Evolutionary conservation across 768 basidiomycete genomes (phyloP).

Genomic region (Rickenella mellea): DNA sequence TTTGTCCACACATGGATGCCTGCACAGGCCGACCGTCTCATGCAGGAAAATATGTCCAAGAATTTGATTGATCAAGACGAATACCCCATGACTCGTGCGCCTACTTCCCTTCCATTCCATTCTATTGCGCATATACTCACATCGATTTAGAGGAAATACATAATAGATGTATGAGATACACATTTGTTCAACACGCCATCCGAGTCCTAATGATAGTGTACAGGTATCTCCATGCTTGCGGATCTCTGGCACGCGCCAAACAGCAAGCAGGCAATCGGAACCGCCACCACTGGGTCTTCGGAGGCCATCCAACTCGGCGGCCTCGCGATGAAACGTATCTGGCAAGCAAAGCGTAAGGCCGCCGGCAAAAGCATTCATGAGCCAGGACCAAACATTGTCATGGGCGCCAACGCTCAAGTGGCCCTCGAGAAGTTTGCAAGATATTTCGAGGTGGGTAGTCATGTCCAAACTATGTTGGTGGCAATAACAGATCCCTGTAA

Average conservation of each 20-base stretch:
- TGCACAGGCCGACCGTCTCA: slow-evolving; percentile 39
- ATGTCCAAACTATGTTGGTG: background rate
- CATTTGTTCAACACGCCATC: background rate
- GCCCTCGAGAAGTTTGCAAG: slow-evolving; percentile 64
- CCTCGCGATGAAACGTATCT: slow-evolving; percentile 60
- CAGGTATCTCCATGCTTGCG: slow-evolving; percentile 44
- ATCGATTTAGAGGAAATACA: slow-evolving; percentile 29
- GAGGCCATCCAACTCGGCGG: slow-evolving; percentile 70
- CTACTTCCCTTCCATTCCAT: background rate
- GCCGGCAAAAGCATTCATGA: slow-evolving; percentile 57
- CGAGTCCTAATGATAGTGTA: background rate
- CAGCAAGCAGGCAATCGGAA: slow-evolving; percentile 46
- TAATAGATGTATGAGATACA: slow-evolving; percentile 22
- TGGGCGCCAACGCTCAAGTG: slow-evolving; percentile 64
- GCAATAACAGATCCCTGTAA: slow-evolving; percentile 1
- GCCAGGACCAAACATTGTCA: slow-evolving; percentile 56
- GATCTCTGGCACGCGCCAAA: slow-evolving; percentile 61
- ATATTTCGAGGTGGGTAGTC: slow-evolving; percentile 57
- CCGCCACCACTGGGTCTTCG: slow-evolving; percentile 61
- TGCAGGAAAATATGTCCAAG: slow-evolving; percentile 56
- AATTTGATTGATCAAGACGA: slow-evolving; percentile 66
- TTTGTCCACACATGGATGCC: slow-evolving; percentile 66
- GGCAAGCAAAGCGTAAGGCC: slow-evolving; percentile 60
- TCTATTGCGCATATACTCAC: background rate
- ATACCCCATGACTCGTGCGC: slow-evolving; percentile 47